phyloP scores from a whole-genome alignment of 805 yeast species.

The Starmerella riodocensis region DNA sequence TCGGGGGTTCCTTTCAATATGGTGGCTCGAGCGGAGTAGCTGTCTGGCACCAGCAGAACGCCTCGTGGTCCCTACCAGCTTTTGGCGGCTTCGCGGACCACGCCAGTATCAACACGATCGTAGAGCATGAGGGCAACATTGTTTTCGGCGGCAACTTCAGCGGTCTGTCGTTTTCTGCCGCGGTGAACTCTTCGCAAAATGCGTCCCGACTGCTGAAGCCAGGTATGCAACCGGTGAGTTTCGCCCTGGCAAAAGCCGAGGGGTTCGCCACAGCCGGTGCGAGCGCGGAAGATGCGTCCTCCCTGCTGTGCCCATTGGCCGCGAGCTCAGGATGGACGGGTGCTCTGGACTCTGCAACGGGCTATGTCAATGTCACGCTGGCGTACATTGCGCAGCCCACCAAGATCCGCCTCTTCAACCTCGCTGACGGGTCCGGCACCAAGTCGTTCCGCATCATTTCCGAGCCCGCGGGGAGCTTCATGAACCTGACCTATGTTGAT shows the following conservation, averaged over 20 bases:
- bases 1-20: constrained; percentile 66
- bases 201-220: constrained; percentile 6
- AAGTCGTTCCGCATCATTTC: constrained; percentile 61
- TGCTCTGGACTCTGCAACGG: constrained; percentile 11
- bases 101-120: constrained; percentile 50
- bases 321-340: constrained; percentile 16
- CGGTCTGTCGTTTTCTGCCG: constrained; percentile 35
- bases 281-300: constrained; percentile 13
- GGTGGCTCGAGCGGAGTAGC: constrained; percentile 46
- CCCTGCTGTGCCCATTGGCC: constrained; percentile 48
- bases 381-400: constrained; percentile 40
- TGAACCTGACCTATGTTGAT: constrained; percentile 80
- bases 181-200: constrained; percentile 10
- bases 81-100: constrained; percentile 65
- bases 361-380: constrained; percentile 15
- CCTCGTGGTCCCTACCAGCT: constrained; percentile 37
- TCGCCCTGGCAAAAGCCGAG: constrained; percentile 14
- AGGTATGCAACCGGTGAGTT: constrained; percentile 15
- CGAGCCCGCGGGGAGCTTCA: constrained; percentile 69
- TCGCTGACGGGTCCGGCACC: constrained; percentile 36
- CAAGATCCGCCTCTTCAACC: constrained; percentile 58
- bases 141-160: constrained; percentile 70
- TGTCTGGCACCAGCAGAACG: constrained; percentile 41
- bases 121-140: constrained; percentile 35
- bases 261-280: constrained; percentile 7